These are phyloP conservation scores for Grifola frondosa DNA, from an alignment of 1,284 basidiomycete genomes.

Conservation along the genomic window DNA sequence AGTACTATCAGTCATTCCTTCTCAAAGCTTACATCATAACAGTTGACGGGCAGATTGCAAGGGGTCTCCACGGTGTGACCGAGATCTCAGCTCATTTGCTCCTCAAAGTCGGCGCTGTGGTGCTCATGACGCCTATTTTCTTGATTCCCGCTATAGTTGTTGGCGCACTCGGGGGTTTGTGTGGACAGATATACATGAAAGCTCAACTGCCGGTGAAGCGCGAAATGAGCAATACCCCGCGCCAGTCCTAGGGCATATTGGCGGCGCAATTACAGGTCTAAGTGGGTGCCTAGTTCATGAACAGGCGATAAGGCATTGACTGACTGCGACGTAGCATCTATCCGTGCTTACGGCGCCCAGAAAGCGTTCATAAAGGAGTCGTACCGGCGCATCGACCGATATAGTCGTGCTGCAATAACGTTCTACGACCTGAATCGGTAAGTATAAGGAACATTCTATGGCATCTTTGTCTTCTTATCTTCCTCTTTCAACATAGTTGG, in stretches of 20 bases:
- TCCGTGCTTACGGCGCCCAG: conserved; percentile 59
- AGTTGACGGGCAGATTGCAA: conserved; percentile 38
- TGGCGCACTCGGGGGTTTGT: conserved; percentile 42
- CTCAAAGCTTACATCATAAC: neutral
- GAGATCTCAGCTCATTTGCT: conserved; percentile 31
- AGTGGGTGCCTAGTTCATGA: conserved; percentile 37
- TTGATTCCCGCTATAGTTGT: conserved; percentile 39
- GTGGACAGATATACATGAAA: conserved; percentile 57
- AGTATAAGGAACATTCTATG: too few species aligned
- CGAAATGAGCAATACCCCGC: conserved; percentile 67
- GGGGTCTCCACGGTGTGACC: conserved; percentile 12
- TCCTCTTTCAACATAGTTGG: conserved; percentile 9
- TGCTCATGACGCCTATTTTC: conserved; percentile 43
- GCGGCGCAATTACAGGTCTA: conserved; percentile 65
- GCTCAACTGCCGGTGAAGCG: conserved; percentile 77
- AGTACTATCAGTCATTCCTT: neutral
- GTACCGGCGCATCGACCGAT: conserved; percentile 47
- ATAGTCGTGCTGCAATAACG: conserved; percentile 43
- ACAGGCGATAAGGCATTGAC: too few species aligned
- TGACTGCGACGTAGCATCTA: conserved; percentile 51
- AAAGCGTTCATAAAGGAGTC: conserved; percentile 45
- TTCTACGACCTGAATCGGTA: conserved; percentile 57
- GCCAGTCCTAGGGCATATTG: conserved; percentile 70
- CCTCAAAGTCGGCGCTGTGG: conserved; percentile 41
- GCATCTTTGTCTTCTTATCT: neutral